Evolutionary conservation across 371 early-diverging fungal species (phyloP).

Genomic region (Mucor piriformis): DNA sequence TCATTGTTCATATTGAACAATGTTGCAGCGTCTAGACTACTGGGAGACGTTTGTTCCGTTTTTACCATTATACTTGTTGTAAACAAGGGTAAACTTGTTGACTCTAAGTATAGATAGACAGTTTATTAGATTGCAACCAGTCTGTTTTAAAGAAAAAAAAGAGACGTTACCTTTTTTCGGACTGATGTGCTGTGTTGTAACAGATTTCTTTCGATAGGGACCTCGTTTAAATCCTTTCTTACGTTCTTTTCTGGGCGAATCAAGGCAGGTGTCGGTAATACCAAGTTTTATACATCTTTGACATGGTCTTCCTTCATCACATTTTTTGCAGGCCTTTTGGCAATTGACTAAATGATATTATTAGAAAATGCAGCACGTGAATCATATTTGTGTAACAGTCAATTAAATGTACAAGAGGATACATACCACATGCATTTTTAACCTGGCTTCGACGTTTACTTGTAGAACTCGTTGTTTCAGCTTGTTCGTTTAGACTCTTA

Average conservation of each 20-base stretch:
- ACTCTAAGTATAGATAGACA: not conserved
- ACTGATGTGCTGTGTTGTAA: not conserved
- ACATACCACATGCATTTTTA: conserved; percentile 54
- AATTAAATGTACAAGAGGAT: conserved; percentile 6
- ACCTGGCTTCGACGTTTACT: conserved; percentile 41
- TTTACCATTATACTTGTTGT: not conserved
- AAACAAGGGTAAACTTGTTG: not conserved
- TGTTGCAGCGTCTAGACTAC: not conserved
- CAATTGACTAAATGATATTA: conserved; percentile 67
- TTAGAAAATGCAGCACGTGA: not conserved
- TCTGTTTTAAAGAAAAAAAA: not conserved
- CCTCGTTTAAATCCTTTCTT: conserved; percentile 85
- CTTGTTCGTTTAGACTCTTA: not conserved
- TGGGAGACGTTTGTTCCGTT: not conserved
- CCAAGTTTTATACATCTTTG: conserved; percentile 81
- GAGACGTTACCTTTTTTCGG: not conserved
- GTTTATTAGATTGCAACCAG: not conserved
- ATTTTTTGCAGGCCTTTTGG: conserved; percentile 92
- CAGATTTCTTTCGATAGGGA: conserved; percentile 55
- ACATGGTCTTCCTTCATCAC: conserved; percentile 88
- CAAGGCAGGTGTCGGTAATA: conserved; percentile 72
- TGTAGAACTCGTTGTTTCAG: not conserved
- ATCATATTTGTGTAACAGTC: not conserved
- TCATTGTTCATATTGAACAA: not conserved
- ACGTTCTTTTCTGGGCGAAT: conserved; percentile 83